Percentiles rank a stretch among this genome's conserved stretches.
Evolutionary conservation across 1,284 basidiomycete species (phyloP).

Genomic region (Cryptococcus amylolentus): DNA sequence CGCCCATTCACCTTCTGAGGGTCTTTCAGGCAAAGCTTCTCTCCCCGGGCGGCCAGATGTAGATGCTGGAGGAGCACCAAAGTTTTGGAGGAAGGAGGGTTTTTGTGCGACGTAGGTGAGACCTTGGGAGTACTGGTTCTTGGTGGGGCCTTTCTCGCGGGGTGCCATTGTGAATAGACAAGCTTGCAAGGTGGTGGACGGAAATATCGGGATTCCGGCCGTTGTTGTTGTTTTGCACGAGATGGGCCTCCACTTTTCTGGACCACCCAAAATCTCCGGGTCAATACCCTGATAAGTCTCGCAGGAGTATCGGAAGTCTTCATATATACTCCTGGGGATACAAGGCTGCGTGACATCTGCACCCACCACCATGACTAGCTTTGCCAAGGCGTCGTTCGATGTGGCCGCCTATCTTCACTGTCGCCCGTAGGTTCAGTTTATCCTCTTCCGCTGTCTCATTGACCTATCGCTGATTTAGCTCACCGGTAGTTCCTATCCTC

Average conservation of each 20-base stretch:
- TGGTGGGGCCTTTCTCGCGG: constrained; percentile 14
- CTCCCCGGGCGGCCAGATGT: constrained; percentile 7
- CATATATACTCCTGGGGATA: too few species aligned
- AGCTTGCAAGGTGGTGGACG: neutral
- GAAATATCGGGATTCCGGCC: neutral
- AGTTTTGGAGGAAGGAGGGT: constrained; percentile 42
- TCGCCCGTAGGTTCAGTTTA: constrained; percentile 29
- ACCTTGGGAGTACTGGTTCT: constrained; percentile 26
- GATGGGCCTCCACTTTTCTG: neutral
- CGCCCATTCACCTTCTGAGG: constrained; percentile 41
- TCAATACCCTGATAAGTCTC: too few species aligned
- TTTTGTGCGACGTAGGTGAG: constrained; percentile 40
- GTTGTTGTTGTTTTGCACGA: neutral
- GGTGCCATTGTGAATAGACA: constrained; percentile 1
- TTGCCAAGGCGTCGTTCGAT: constrained; percentile 35
- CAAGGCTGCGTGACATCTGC: too few species aligned
- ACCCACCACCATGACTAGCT: constrained; percentile 21
- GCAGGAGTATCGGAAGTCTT: too few species aligned
- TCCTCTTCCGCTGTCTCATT: neutral
- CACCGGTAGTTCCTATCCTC: constrained; percentile 26
- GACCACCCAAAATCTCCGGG: neutral
- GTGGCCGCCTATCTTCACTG: constrained; percentile 33
- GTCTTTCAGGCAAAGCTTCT: constrained; percentile 35
- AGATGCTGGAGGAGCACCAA: constrained; percentile 27
- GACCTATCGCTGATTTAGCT: neutral